Base-by-base conservation (phyloP, 176 grass and related monocot species). In the Zoysia japonica region DNA sequence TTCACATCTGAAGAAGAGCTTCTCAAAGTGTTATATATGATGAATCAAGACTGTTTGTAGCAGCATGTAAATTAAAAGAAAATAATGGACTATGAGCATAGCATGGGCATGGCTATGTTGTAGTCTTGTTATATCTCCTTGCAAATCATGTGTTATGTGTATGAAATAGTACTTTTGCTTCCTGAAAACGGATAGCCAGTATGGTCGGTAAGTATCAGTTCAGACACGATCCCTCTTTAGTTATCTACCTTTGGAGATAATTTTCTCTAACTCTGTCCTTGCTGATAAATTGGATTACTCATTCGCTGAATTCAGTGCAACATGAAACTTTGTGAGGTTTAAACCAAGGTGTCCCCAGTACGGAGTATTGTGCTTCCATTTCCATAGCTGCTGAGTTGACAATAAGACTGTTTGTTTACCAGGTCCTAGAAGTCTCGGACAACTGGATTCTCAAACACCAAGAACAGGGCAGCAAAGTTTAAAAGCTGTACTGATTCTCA, bases 81-180 rank as follows among this genome's bases (percentile, higher is more conserved):
- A 88, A 80, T 80, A 88, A 85, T 81, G 67, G 20, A 15, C 44
- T 45, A 60, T 59, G 82, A 59, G 47, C 40, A 80, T 73, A 78
- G 37, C 59, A 65, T 70, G 70, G 69, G 17, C 55, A 57, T 57
- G 55, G 61, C 6, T 62, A 16, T 87, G 46, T 61, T 87, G 46
- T 61, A 16, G 72, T 70, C 1, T 62, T 69, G 19, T 52, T 42
- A 74, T 39, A 88, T 46, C 66, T 10, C 5, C 13, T 64, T 46
- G 74, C 74, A 51, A 35, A 64, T 53, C 42, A 59, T 63, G 16
- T 51, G 15, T 72, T 40, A 15, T 45, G 19, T 37, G 7, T 15
- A 36, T 41, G 7, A 8, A 28, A 1, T 28, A 28, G 28, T 66
- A 0, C 19, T 69, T 77, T 68, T 61, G 35, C 36, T 83, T 55